These are phyloP conservation scores for Cercospora sesami DNA, from an alignment of 2,329 filamentous ascomycete genomes.

Conservation along the genomic window DNA sequence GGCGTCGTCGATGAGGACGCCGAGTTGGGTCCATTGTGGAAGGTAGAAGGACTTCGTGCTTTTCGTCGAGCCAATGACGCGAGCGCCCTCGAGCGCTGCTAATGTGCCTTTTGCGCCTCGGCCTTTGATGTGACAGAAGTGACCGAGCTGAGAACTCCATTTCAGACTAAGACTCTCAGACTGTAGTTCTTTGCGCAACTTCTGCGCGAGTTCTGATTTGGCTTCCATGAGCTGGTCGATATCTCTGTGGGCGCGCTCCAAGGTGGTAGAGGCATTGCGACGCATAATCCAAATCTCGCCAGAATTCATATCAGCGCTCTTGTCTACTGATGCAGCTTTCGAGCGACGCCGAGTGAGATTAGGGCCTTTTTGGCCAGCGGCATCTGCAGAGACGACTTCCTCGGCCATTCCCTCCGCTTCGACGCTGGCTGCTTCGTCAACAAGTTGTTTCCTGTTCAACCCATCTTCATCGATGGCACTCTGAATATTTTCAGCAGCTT, in stretches of 20 bases:
- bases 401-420: slow-evolving; percentile 73
- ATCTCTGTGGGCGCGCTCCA: slow-evolving; percentile 67
- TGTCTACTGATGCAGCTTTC: slow-evolving; percentile 17
- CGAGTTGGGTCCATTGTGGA: slow-evolving; percentile 79
- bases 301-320: slow-evolving; percentile 21
- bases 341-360: slow-evolving; percentile 30
- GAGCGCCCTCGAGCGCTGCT: slow-evolving; percentile 46
- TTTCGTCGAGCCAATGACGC: slow-evolving; percentile 73
- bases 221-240: slow-evolving; percentile 62
- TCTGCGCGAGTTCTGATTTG: slow-evolving; percentile 61
- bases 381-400: slow-evolving; percentile 67
- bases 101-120: slow-evolving; percentile 61
- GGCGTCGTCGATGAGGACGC: slow-evolving; percentile 73
- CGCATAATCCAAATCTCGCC: slow-evolving; percentile 65
- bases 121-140: slow-evolving; percentile 87
- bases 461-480: slow-evolving; percentile 90
- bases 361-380: slow-evolving; percentile 54
- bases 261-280: slow-evolving; percentile 62
- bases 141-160: slow-evolving; percentile 83
- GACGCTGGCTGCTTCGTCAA: slow-evolving; percentile 69
- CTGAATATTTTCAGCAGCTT: slow-evolving; percentile 70
- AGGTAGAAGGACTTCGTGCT: slow-evolving; percentile 82
- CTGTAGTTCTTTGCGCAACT: slow-evolving; percentile 61
- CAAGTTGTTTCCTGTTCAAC: slow-evolving; percentile 74
- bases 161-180: slow-evolving; percentile 67